Conservation (phyloP, 768 basidiomycete species). For the Strobilomyces echinocephalus region DNA sequence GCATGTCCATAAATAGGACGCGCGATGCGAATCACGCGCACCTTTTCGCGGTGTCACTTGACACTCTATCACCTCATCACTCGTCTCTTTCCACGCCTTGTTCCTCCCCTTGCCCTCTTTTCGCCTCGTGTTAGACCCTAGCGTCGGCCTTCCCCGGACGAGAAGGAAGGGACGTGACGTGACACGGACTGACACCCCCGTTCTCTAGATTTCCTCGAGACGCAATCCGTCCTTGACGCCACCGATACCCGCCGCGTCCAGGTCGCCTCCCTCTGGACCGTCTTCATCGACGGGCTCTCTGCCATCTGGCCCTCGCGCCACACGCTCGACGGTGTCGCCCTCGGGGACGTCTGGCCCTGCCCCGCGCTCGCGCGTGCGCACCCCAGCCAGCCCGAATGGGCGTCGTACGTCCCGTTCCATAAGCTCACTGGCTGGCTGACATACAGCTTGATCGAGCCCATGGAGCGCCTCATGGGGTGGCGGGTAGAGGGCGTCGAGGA, state of each 20-base stretch:
- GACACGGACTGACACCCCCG: background rate
- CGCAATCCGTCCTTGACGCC: constrained; percentile 43
- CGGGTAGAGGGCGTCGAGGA: constrained; percentile 74
- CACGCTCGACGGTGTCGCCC: constrained; percentile 57
- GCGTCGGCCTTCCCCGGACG: too few species aligned
- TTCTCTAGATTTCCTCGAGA: constrained; percentile 60
- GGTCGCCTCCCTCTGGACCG: constrained; percentile 73
- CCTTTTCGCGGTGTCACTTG: background rate
- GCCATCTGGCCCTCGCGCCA: constrained; percentile 85
- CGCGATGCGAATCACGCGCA: background rate
- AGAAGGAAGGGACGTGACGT: too few species aligned
- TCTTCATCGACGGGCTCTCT: constrained; percentile 76
- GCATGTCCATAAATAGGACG: background rate
- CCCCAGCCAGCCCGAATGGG: constrained; percentile 41
- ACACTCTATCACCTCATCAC: background rate
- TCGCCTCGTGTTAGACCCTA: background rate
- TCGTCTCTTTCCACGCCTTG: background rate
- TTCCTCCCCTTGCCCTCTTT: background rate
- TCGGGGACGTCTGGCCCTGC: constrained; percentile 96
- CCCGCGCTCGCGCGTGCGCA: constrained; percentile 41
- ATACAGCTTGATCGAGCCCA: constrained; percentile 81
- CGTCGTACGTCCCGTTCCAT: constrained; percentile 87
- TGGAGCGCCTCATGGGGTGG: constrained; percentile 77
- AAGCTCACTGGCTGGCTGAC: constrained; percentile 94
- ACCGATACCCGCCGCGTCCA: constrained; percentile 47